Percentiles rank a stretch among this genome's conserved stretches.
Conservation (phyloP, 2,329 filamentous ascomycete species). For the Ustilaginoidea virens region DNA sequence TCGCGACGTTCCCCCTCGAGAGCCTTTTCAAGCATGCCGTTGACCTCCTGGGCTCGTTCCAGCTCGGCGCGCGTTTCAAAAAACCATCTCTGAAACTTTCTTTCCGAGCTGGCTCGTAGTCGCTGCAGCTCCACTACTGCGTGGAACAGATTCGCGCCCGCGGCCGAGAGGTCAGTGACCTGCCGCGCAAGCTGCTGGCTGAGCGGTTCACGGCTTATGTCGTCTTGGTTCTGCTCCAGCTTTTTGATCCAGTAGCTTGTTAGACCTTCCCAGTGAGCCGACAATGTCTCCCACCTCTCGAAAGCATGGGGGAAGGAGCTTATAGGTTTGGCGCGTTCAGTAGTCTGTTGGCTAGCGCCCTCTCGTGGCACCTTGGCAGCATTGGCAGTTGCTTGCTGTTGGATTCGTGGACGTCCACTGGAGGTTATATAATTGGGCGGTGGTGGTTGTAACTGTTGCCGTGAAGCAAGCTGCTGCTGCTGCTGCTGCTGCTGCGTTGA, state of each 20-base stretch:
- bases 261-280: constrained; percentile 93
- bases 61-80: constrained; percentile 85
- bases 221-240: constrained; percentile 77
- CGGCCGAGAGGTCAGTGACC: constrained; percentile 92
- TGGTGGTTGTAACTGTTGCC: constrained; percentile 1
- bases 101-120: constrained; percentile 82
- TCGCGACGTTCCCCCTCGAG: constrained; percentile 61
- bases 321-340: constrained; percentile 25
- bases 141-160: constrained; percentile 92
- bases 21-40: constrained; percentile 61
- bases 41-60: constrained; percentile 69
- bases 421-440: constrained; percentile 3
- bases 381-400: constrained; percentile 5
- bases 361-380: constrained; percentile 1
- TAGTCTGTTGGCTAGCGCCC: constrained; percentile 8
- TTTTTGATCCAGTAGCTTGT: constrained; percentile 95
- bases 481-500: constrained; percentile 6
- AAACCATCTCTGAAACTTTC: constrained; percentile 98
- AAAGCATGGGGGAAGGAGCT: constrained; percentile 91
- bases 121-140: constrained; percentile 93
- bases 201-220: constrained; percentile 67
- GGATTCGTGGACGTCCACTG: constrained; percentile 5
- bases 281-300: constrained; percentile 91
- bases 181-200: constrained; percentile 83
- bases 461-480: too few relatives aligned